phyloP scores from a whole-genome alignment of 2,329 filamentous ascomycete genomes.

The Metarhizium rileyi region DNA sequence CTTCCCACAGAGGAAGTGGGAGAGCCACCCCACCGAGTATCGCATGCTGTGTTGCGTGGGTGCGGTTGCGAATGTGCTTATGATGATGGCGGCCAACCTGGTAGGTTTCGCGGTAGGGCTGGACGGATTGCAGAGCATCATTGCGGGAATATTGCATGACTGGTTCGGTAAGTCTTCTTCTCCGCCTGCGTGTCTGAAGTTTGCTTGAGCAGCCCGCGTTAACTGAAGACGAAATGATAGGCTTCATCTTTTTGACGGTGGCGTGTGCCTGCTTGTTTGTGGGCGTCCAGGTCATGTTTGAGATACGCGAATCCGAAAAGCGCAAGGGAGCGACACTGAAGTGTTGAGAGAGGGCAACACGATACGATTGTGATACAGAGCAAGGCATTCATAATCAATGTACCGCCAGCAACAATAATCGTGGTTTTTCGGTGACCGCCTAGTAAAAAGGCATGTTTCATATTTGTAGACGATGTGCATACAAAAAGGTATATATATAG shows the following conservation, averaged over 20 bases:
- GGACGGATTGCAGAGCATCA: constrained; percentile 71
- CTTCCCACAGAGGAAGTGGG: constrained; percentile 68
- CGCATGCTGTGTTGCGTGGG: constrained; percentile 73
- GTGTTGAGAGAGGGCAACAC: constrained; percentile 44
- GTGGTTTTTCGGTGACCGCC: no score
- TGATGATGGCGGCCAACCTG: constrained; percentile 94
- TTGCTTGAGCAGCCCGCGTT: not conserved
- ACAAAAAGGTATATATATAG: no score
- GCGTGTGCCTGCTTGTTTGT: constrained; percentile 73
- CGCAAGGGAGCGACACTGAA: constrained; percentile 74
- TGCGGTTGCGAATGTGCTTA: constrained; percentile 72
- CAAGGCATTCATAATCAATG: not conserved
- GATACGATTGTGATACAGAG: not conserved
- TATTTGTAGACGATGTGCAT: no score
- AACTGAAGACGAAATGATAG: constrained; percentile 29
- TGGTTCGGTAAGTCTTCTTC: constrained; percentile 48
- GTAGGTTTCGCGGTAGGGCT: constrained; percentile 90
- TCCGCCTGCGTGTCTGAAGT: not conserved
- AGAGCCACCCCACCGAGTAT: constrained; percentile 59
- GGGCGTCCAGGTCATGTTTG: constrained; percentile 91
- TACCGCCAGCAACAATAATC: no score
- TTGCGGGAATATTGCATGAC: constrained; percentile 65
- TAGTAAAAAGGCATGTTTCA: no score
- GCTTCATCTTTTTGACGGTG: constrained; percentile 60
- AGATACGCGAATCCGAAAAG: constrained; percentile 77